Evolutionary conservation across 2,329 filamentous ascomycete species (phyloP), one percentile per base, ranked within the genome.

Genomic region (Coniochaeta prunicola): DNA sequence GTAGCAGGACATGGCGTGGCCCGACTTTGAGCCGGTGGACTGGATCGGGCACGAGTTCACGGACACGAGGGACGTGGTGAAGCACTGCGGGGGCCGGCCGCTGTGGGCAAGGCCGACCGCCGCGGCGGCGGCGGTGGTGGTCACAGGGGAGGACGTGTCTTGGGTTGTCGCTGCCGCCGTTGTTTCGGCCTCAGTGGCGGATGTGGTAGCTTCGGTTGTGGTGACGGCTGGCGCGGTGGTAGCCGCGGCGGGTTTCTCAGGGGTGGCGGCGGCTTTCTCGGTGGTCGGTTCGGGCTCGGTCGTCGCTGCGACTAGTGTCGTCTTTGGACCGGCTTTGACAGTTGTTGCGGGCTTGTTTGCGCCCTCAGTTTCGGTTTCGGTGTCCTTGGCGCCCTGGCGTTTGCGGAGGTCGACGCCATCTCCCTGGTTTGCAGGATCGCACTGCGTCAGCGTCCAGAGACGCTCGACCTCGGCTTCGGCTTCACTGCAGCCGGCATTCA

Each of bases 31-130:
- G 63, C 71, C 71, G 19, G 70, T 74, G 53, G 74, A 74, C 59
- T 73, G 67, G 6, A 71, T 56, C 12, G 71, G 70, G 70, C 80
- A 83, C 12, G 67, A 59, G 12, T 67, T 72, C 9, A 74, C 76
- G 17, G 66, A 60, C 34, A 69, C 66, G 6, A 66, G 69, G 6
- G 68, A 68, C 48, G 71, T 74, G 28, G 67, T 75, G 61, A 63
- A 65, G 68, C 70, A 72, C 13, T 60, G 56, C 1, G 64, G 58
- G 3, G 64, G 65, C 34, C 60, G 61, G 53, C 15, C 33, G 58
- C 30, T 15, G 61, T 60, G 19, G 45, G 53, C 31, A 15, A 42
- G 31, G 10, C 31, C 30, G 19, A 15, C 6, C n/a, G 15, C 53
- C 13, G 21, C 40, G 24, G 45, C 30, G 50, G 19, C 28, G 13